Evolutionary conservation across 129 eudicot species (phyloP).

Genomic region (Flaveria trinervia): DNA sequence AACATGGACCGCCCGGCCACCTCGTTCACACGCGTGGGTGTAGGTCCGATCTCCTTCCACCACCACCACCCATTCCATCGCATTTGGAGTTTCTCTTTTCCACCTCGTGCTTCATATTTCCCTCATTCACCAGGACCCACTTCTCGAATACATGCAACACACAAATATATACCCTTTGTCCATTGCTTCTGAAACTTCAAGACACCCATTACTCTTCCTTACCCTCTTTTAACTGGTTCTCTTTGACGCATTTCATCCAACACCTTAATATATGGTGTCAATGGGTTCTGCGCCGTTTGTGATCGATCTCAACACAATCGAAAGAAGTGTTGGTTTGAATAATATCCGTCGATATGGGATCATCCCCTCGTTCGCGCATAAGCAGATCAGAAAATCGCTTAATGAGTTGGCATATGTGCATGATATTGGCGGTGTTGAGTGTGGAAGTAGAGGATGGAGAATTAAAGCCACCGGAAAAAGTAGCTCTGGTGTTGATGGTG

Average conservation of each 20-base stretch:
- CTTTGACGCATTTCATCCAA: slow-evolving; percentile 27
- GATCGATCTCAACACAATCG: slow-evolving; percentile 46
- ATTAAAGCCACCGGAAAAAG: slow-evolving; percentile 40
- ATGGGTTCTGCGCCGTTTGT: slow-evolving; percentile 51
- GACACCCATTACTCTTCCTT: background rate
- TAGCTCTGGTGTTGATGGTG: slow-evolving; percentile 36
- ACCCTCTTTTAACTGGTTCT: background rate
- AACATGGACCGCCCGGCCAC: slow-evolving; percentile 18
- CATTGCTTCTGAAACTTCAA: slow-evolving; percentile 11
- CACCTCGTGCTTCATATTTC: slow-evolving; percentile 25
- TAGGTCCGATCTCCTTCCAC: slow-evolving; percentile 17
- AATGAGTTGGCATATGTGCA: slow-evolving; percentile 27
- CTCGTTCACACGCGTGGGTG: slow-evolving; percentile 2
- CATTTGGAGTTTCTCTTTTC: slow-evolving; percentile 13
- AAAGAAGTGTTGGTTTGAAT: slow-evolving; percentile 36
- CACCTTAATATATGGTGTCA: slow-evolving; percentile 48
- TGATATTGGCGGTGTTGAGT: slow-evolving; percentile 3
- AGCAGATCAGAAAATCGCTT: slow-evolving; percentile 32
- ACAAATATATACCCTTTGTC: background rate
- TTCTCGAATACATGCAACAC: background rate
- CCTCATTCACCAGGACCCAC: slow-evolving; percentile 20
- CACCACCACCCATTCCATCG: slow-evolving; percentile 20
- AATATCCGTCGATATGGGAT: slow-evolving; percentile 24
- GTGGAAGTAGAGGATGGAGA: slow-evolving; percentile 27
- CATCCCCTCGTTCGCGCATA: slow-evolving; percentile 21